Conservation (phyloP, 495 filamentous ascomycete species). For the Hypoxylon rickii region DNA sequence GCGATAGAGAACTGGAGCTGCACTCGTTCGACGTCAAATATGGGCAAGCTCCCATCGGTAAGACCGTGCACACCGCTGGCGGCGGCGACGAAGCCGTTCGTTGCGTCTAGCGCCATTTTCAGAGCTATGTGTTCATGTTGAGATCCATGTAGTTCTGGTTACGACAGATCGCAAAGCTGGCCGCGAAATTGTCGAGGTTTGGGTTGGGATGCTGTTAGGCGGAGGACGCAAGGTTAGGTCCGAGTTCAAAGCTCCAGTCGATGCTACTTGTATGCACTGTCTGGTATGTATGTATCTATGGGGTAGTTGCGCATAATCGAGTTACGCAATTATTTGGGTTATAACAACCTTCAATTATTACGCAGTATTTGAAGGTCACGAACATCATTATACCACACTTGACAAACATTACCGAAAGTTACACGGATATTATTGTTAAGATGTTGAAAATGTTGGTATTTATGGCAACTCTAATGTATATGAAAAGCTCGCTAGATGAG, state of each 20-base stretch:
- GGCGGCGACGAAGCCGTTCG: conserved; percentile 55
- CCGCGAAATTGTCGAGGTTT: not conserved
- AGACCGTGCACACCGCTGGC: conserved; percentile 59
- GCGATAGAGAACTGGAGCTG: conserved; percentile 89
- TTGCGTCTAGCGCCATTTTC: conserved; percentile 49
- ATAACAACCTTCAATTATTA: too few species aligned
- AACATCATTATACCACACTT: too few species aligned
- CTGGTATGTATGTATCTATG: not conserved
- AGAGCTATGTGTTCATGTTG: conserved; percentile 33
- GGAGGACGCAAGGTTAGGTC: not conserved
- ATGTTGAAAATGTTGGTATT: too few species aligned
- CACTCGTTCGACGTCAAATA: conserved; percentile 91
- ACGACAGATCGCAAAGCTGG: conserved; percentile 23
- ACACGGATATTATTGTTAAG: too few species aligned
- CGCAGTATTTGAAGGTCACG: too few species aligned
- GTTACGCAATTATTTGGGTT: too few species aligned
- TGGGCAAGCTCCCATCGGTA: conserved; percentile 69
- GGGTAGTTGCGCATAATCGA: too few species aligned
- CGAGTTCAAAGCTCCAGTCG: not conserved
- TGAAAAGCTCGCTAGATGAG: conserved; percentile 3
- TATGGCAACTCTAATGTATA: too few species aligned
- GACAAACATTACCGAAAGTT: too few species aligned
- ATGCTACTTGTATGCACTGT: too few species aligned
- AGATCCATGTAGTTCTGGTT: too few species aligned
- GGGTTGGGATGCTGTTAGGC: conserved; percentile 1